Evolutionary conservation across 2,329 filamentous ascomycete species (phyloP).

Genomic region (Cordyceps pruinosa): DNA sequence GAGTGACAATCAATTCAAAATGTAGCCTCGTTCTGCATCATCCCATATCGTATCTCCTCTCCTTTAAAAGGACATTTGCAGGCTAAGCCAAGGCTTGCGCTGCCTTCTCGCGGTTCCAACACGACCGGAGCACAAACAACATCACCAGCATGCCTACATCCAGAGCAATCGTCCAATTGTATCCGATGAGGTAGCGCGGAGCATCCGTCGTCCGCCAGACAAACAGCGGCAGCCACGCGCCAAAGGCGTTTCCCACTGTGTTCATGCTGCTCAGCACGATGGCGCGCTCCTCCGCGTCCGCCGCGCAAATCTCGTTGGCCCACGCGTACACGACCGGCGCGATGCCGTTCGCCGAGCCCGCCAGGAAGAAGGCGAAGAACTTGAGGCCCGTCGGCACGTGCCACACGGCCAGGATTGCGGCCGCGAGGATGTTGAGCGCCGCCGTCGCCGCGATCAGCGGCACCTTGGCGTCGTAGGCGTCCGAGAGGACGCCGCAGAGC

Average conservation of each 20-base stretch:
- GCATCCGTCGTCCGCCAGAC: slow-evolving; percentile 29
- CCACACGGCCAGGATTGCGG: slow-evolving; percentile 27
- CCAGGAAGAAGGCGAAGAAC: slow-evolving; percentile 29
- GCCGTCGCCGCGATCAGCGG: slow-evolving; percentile 21
- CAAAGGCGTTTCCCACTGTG: slow-evolving; percentile 34
- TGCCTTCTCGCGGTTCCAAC: slow-evolving; percentile 8
- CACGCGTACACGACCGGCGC: slow-evolving; percentile 33
- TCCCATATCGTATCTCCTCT: no score
- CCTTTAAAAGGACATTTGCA: no score
- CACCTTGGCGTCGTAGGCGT: slow-evolving; percentile 40
- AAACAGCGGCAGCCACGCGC: slow-evolving; percentile 35
- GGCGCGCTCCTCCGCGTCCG: slow-evolving; percentile 40
- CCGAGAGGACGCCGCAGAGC: slow-evolving; percentile 47
- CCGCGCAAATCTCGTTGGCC: slow-evolving; percentile 39
- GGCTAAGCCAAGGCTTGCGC: no score
- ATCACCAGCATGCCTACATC: slow-evolving; percentile 20
- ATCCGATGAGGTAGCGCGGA: slow-evolving; percentile 33
- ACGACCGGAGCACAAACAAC: slow-evolving; percentile 15
- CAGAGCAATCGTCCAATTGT: slow-evolving; percentile 22
- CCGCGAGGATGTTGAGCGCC: slow-evolving; percentile 17
- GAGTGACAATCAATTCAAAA: no score
- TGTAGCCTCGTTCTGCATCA: no score
- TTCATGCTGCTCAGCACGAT: slow-evolving; percentile 44
- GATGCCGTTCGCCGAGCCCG: slow-evolving; percentile 24
- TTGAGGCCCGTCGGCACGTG: slow-evolving; percentile 28